phyloP scores from a whole-genome alignment of 768 basidiomycete species.

The Neoboletus brunneissimus region DNA sequence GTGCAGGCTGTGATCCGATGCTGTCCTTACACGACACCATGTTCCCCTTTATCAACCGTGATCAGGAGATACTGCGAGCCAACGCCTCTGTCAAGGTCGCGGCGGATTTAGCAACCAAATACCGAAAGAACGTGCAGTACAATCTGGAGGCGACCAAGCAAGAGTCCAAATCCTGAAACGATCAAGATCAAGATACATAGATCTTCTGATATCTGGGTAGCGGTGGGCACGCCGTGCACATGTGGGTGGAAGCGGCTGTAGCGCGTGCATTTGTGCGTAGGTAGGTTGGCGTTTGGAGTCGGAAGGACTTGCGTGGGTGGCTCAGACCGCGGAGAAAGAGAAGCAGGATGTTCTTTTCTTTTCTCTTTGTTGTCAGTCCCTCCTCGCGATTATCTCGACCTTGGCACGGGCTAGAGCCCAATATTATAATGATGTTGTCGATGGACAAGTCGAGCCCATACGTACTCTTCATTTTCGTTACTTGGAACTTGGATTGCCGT shows the following conservation, averaged over 20 bases:
- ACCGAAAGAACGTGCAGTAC: conserved; percentile 90
- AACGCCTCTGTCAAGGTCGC: conserved; percentile 77
- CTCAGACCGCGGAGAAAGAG: conserved; percentile 1
- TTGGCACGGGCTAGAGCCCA: background rate
- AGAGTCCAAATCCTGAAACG: conserved; percentile 12
- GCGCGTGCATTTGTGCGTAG: background rate
- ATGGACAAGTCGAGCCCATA: background rate
- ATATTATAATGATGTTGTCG: too few relatives aligned
- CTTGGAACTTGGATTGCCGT: background rate
- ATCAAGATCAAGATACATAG: background rate
- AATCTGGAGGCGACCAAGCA: conserved; percentile 74
- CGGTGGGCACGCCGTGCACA: background rate
- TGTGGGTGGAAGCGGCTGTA: background rate
- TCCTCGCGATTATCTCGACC: background rate
- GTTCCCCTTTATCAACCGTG: background rate
- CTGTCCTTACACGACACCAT: background rate
- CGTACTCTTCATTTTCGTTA: background rate
- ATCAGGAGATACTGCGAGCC: conserved; percentile 75
- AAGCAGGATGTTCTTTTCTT: background rate
- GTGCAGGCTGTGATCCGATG: background rate
- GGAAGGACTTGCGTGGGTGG: background rate
- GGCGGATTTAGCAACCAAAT: conserved; percentile 81
- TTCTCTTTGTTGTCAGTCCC: background rate
- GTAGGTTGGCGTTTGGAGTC: background rate
- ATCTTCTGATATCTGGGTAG: background rate